These are phyloP conservation scores for Polyplosphaeria fusca DNA, from an alignment of 495 filamentous ascomycete genomes.

Conservation along the genomic window DNA sequence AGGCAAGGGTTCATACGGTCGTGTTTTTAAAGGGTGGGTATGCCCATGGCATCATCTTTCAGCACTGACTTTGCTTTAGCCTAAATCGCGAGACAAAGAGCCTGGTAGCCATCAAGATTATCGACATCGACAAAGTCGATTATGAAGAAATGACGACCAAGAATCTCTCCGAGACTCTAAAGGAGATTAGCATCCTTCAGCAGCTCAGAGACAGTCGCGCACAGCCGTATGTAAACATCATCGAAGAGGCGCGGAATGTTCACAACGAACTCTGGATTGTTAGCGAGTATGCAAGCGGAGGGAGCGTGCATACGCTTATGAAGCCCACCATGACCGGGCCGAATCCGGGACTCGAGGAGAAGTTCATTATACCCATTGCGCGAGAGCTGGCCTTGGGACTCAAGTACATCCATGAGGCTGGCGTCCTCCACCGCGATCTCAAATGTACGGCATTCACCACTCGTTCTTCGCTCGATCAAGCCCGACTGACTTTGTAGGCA, in stretches of 20 bases:
- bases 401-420: slow-evolving; percentile 81
- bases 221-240: slow-evolving; percentile 77
- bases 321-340: slow-evolving; percentile 33
- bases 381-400: slow-evolving; percentile 83
- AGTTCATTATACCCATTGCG: slow-evolving; percentile 84
- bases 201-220: slow-evolving; percentile 79
- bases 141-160: slow-evolving; percentile 66
- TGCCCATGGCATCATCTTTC: background rate
- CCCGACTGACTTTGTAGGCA: slow-evolving; percentile 58
- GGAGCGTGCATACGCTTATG: slow-evolving; percentile 88
- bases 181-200: slow-evolving; percentile 83
- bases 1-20: slow-evolving; percentile 92
- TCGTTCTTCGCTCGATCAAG: too few species aligned
- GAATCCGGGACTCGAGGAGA: slow-evolving; percentile 63
- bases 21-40: slow-evolving; percentile 82
- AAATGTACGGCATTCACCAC: slow-evolving; percentile 72
- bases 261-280: slow-evolving; percentile 92
- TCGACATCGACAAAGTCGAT: slow-evolving; percentile 89
- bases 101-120: slow-evolving; percentile 88
- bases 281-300: slow-evolving; percentile 91
- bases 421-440: slow-evolving; percentile 93
- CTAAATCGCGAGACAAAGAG: slow-evolving; percentile 56
- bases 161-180: slow-evolving; percentile 78
- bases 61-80: slow-evolving; percentile 18
- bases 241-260: slow-evolving; percentile 82